Conservation (phyloP, 2,329 filamentous ascomycete species). For the Diaporthe humulicola region DNA sequence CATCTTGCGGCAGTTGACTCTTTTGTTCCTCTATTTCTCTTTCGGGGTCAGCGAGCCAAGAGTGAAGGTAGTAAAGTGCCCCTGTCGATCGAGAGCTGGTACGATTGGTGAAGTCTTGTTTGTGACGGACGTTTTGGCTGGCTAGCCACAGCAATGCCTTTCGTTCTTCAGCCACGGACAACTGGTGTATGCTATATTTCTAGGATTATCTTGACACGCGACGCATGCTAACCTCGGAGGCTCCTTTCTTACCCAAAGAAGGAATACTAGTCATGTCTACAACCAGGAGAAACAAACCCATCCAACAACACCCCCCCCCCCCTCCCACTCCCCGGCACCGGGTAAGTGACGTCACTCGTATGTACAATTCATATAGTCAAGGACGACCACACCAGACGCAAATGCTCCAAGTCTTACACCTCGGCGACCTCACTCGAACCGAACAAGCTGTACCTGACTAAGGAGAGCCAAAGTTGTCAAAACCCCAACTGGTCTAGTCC, state of each 20-base stretch:
- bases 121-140: background rate
- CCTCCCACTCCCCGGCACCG: background rate
- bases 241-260: background rate
- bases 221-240: background rate
- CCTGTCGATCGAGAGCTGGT: background rate
- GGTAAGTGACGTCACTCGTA: background rate
- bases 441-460: background rate
- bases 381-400: background rate
- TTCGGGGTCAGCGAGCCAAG: too few species aligned
- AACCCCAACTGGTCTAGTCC: background rate
- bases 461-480: background rate
- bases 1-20: background rate
- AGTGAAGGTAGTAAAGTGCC: background rate
- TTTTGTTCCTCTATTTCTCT: slow-evolving; percentile 27
- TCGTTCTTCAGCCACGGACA: background rate
- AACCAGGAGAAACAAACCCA: background rate
- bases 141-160: background rate
- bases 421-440: background rate
- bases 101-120: background rate
- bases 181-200: background rate
- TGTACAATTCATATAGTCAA: background rate
- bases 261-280: background rate
- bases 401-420: background rate
- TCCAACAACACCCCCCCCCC: too few species aligned
- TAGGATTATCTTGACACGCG: background rate